Conservation (phyloP, 257 asterid genomes). For the Solanum ossicruentum region DNA sequence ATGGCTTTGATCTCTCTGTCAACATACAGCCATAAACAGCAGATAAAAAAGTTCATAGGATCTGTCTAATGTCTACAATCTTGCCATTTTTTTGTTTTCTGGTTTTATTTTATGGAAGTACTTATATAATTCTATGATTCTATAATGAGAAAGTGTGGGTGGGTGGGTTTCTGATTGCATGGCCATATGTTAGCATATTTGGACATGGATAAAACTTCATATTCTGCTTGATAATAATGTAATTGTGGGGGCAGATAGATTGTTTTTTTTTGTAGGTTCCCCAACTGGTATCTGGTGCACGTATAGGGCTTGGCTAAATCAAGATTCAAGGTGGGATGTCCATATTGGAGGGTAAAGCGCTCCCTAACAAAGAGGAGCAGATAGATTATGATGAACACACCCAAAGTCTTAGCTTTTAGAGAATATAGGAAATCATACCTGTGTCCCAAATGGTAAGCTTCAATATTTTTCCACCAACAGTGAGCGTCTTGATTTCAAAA, state of each 20-base stretch:
- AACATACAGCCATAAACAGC: not conserved
- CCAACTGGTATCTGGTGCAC: too few species aligned
- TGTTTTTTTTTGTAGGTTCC: too few species aligned
- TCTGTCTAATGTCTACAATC: not conserved
- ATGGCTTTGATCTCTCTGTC: not conserved
- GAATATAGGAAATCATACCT: conserved; percentile 18
- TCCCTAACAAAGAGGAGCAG: not conserved
- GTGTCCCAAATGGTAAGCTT: conserved; percentile 96
- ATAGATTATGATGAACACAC: not conserved
- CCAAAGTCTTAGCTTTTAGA: not conserved
- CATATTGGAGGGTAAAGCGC: too few species aligned
- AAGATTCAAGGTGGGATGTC: too few species aligned
- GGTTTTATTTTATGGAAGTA: not conserved
- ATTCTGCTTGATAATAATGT: not conserved
- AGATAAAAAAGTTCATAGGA: not conserved
- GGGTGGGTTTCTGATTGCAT: not conserved
- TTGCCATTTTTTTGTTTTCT: not conserved
- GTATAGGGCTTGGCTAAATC: too few species aligned
- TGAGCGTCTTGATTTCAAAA: conserved; percentile 76
- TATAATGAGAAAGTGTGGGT: not conserved
- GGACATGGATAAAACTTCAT: not conserved
- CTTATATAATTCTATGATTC: not conserved
- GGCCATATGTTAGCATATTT: not conserved
- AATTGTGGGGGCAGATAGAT: not conserved
- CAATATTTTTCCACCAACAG: conserved; percentile 71